Evolutionary conservation across 495 filamentous ascomycete genomes (phyloP), one percentile per base, ranked within the genome.

Genomic region (Penicillium mononematosum): DNA sequence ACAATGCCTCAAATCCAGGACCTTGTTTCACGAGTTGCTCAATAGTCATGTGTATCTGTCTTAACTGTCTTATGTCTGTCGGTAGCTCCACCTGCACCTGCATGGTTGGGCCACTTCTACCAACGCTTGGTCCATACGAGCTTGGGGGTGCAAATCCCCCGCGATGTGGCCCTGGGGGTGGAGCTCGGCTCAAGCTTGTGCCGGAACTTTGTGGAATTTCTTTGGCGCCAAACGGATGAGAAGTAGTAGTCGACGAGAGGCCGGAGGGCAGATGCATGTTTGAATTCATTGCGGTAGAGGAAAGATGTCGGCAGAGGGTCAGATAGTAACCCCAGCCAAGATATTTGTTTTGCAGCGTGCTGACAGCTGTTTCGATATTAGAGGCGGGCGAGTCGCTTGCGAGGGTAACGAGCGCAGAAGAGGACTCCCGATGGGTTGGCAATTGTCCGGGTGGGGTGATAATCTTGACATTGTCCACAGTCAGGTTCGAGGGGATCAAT

Each of bases 291-390:
- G 88, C 88, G 14, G 89, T 86, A 3, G 92, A 96, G 4, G 92
- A 94, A 19, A 96, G 83, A 72, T 94, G 88, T 22, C 91, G 80
- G 36, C 90, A 87, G 36, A 96, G 75, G 5, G 83, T 84, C 4
- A 98, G 77, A 70, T 92, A 91, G 71, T 88, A 94, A 0, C 93
- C 93, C 62, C 81, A 89, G 14, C 93, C 93, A 14, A 98, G 79
- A 67, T 98, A 97, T 58, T 81, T 84, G 41, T 95, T 91, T 55
- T 96, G 91, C 25, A 97, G 75, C 1, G 81, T 66, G 62, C 85
- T 90, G 31, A 96, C 89, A 2, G 85, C 81, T 22, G 83, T 78
- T 64, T 98, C 92, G 27, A 98, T 95, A 47, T 96, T 90, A 34
- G 85, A 87, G 6, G 86, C 87, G 0, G 91, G 85, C 0, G 92